A percentile compares a stretch with the other conserved stretches of the same genome.
These are phyloP conservation scores for Heliamphora pulchella DNA, from an alignment of 179 eudicot species.

Conservation along the genomic window DNA sequence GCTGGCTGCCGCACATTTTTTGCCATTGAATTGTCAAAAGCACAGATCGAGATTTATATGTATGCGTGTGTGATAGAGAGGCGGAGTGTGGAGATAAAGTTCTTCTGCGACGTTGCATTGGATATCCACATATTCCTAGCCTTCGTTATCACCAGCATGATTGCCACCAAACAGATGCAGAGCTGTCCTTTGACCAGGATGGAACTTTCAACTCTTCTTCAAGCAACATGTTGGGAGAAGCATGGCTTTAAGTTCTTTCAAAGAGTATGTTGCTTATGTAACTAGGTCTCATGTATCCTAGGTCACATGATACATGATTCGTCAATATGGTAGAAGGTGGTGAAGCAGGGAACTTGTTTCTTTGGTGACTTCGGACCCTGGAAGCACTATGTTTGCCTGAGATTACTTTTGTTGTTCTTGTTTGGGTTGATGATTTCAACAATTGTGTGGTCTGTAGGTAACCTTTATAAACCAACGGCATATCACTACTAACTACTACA, in stretches of 20 bases:
- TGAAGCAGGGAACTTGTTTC: neutral
- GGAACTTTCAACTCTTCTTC: neutral
- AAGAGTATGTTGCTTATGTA: conserved; percentile 3
- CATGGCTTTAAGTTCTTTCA: neutral
- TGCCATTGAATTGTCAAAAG: too few relatives aligned
- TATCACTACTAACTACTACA: neutral
- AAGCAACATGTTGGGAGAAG: neutral
- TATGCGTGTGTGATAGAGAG: neutral
- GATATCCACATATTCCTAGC: neutral
- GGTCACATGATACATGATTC: neutral
- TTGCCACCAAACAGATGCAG: neutral
- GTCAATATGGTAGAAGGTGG: neutral
- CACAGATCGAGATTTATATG: neutral
- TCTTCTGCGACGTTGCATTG: conserved; percentile 6
- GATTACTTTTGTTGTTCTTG: neutral
- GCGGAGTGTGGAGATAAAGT: neutral
- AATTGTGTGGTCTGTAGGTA: neutral
- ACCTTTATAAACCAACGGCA: conserved; percentile 4
- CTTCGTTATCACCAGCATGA: neutral
- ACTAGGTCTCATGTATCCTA: too few relatives aligned
- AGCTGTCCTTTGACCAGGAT: neutral
- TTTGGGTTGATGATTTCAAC: neutral
- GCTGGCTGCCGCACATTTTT: too few relatives aligned
- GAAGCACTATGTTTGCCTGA: neutral
- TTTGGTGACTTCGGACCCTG: conserved; percentile 10